These are phyloP conservation scores for Russula lepida DNA, from an alignment of 768 basidiomycete genomes.

Conservation along the genomic window DNA sequence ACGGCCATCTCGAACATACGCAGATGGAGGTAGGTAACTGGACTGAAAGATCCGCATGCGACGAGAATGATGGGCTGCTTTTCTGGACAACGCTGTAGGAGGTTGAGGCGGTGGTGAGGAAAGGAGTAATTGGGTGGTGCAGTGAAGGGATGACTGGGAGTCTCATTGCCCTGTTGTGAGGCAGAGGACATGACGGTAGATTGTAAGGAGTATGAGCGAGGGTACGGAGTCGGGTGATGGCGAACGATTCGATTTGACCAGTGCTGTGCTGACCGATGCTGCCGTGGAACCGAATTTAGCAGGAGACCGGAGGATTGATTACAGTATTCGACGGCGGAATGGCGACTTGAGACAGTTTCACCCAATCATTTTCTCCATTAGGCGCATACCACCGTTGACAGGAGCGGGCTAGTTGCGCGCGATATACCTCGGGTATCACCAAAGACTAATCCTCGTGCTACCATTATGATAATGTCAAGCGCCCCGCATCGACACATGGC, in stretches of 20 bases:
- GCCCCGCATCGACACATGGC: too few species aligned
- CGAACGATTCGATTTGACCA: background rate
- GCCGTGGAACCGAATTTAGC: background rate
- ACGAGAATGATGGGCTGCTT: conserved; percentile 91
- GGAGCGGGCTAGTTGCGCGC: too few species aligned
- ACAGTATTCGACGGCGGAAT: background rate
- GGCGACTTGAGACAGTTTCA: background rate
- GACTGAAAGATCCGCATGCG: conserved; percentile 96
- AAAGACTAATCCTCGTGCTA: too few species aligned
- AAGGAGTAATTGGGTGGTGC: conserved; percentile 62
- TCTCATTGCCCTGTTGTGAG: background rate
- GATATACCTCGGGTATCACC: too few species aligned
- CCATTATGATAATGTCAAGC: too few species aligned
- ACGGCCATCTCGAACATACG: conserved; percentile 99
- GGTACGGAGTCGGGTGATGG: background rate
- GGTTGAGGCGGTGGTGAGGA: conserved; percentile 53
- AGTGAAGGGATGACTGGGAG: conserved; percentile 36
- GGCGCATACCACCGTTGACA: background rate
- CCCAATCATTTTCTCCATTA: background rate
- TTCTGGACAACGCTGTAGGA: conserved; percentile 46
- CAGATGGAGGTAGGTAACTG: conserved; percentile 94
- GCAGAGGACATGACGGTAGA: conserved; percentile 6
- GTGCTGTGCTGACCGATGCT: background rate
- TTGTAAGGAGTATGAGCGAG: background rate
- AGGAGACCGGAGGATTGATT: background rate